These are phyloP conservation scores for Ilyonectria destructans DNA, from an alignment of 2,329 filamentous ascomycete species.

Conservation along the genomic window DNA sequence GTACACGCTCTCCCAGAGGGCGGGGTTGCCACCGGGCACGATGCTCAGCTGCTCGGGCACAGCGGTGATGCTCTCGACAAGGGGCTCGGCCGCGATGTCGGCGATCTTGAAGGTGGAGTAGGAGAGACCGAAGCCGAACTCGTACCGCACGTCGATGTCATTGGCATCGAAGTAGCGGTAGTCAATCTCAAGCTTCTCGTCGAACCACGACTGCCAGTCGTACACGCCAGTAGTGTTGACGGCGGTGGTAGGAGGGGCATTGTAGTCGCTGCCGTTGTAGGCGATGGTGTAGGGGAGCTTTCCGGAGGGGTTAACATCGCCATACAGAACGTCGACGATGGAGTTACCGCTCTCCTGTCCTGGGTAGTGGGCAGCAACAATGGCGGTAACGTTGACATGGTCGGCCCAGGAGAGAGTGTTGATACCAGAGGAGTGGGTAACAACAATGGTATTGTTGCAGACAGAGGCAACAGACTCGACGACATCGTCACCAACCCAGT, in stretches of 20 bases:
- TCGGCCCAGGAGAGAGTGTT: constrained; percentile 79
- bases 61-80: constrained; percentile 47
- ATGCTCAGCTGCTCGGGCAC: constrained; percentile 48
- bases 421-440: constrained; percentile 80
- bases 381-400: constrained; percentile 76
- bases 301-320: constrained; percentile 77
- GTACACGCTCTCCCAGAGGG: constrained; percentile 68
- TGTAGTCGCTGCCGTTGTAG: constrained; percentile 65
- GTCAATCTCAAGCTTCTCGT: constrained; percentile 78
- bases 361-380: constrained; percentile 79
- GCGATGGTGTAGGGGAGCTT: constrained; percentile 83
- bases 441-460: constrained; percentile 76
- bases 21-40: constrained; percentile 70
- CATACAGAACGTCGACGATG: constrained; percentile 78
- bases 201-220: constrained; percentile 67
- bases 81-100: constrained; percentile 44
- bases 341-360: constrained; percentile 81
- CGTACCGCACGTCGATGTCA: constrained; percentile 73
- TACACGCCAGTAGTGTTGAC: constrained; percentile 56
- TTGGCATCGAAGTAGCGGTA: constrained; percentile 77
- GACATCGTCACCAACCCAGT: constrained; percentile 74
- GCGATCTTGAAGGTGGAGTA: constrained; percentile 76
- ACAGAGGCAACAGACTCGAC: constrained; percentile 75
- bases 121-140: constrained; percentile 79
- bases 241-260: constrained; percentile 57